Evolutionary conservation across 106 monocot species (phyloP), one percentile per base, ranked within the genome.

Genomic region (Triglochin maritima): DNA sequence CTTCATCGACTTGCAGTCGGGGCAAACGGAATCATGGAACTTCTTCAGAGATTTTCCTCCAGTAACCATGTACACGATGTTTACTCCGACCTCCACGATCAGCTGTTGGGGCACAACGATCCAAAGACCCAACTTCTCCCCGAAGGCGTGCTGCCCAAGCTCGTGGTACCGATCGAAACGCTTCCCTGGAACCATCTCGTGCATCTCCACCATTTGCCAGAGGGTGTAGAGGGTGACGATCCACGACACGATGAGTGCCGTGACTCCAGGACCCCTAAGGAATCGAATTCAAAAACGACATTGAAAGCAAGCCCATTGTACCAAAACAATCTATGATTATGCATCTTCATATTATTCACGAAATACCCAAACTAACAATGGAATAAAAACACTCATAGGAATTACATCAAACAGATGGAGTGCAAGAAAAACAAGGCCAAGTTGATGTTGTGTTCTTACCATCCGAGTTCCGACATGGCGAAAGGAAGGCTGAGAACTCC

Each of bases 121-220:
- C 84, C 85, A 88, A 4, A 88, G 81, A 0, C 88, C 88, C 1
- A 88, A 73, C 61, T 71, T 79, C 5, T 82, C 82, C 4, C 88
- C 88, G 44, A 88, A 88, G 0, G 88, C 88, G 13, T 88, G 77
- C 63, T 88, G 88, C 2, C 88, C 88, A 3, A 88, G 81, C 77
- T 88, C 88, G 43, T 88, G 88, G 81, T 88, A 88, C 4, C 88
- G 70, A 4, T 88, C 84, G 44, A 88, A 88, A 9, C 88, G 14
- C 73, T 79, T 81, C 15, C 88, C 88, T 0, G 84, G 84, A 3
- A 88, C 84, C 81, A 84, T 85, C 76, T 88, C 88, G 41, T 88
- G 88, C 88, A 88, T 88, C 73, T 88, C 82, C 4, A 88, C 88
- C 88, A 88, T 88, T 56, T 88, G 88, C 88, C 88, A 88, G 0